Conservation (phyloP, 331 rosid species). For the Saraca asoca region DNA sequence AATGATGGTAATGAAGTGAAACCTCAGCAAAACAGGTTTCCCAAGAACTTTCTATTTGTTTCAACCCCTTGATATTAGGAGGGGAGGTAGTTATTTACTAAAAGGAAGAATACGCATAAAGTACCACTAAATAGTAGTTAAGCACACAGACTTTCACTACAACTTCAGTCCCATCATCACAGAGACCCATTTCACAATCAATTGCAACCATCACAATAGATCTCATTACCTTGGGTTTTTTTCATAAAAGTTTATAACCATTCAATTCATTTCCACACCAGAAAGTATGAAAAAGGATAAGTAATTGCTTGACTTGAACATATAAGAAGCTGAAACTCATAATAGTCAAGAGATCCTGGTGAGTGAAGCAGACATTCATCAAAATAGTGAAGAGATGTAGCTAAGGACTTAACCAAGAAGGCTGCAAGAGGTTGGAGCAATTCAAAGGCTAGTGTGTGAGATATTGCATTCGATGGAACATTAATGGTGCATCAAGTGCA, state of each 20-base stretch:
- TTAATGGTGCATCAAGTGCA: no score
- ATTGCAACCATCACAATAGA: constrained; percentile 70
- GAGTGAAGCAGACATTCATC: no score
- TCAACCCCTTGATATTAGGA: neutral
- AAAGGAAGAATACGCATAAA: constrained; percentile 1
- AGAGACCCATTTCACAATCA: constrained; percentile 97
- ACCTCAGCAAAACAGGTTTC: neutral
- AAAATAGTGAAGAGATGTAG: no score
- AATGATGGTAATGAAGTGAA: constrained; percentile 14
- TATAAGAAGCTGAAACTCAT: neutral
- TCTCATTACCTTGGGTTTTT: constrained; percentile 47
- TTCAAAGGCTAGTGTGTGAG: no score
- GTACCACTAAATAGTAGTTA: constrained; percentile 40
- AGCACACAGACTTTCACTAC: constrained; percentile 79
- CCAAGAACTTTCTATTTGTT: neutral
- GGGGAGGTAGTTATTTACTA: neutral
- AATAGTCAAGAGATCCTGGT: no score
- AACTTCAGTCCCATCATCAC: constrained; percentile 84
- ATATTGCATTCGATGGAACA: no score
- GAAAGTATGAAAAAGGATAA: constrained; percentile 27
- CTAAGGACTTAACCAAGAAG: no score
- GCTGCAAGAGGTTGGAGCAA: no score
- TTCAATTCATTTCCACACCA: constrained; percentile 61
- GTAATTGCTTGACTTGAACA: constrained; percentile 25
- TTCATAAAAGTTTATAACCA: constrained; percentile 54